Evolutionary conservation across 257 asterid species (phyloP).

Genomic region (Plectranthus barbatus): DNA sequence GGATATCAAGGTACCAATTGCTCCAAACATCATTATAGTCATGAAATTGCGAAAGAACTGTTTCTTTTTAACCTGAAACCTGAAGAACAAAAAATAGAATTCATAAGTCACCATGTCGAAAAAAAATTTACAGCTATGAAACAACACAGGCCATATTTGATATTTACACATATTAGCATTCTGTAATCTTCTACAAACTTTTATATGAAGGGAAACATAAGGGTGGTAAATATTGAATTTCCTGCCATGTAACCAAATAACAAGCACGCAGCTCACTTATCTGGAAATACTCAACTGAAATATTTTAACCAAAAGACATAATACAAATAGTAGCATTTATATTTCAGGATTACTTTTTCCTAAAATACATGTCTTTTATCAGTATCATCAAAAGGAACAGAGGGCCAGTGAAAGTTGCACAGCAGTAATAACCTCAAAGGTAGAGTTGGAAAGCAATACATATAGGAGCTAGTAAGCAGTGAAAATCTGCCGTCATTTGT

Average conservation of each 20-base stretch:
- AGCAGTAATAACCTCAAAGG: not conserved
- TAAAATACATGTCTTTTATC: not conserved
- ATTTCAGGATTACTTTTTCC: not conserved
- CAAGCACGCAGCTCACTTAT: not conserved
- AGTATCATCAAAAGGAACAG: not conserved
- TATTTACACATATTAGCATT: not conserved
- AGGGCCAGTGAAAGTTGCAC: not conserved
- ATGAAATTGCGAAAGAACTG: slow-evolving; percentile 96
- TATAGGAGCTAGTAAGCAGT: not conserved
- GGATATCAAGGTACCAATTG: slow-evolving; percentile 91
- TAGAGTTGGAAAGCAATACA: not conserved
- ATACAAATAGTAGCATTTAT: not conserved
- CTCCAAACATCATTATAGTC: slow-evolving; percentile 87
- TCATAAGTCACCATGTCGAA: slow-evolving; percentile 4
- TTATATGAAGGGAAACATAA: not conserved
- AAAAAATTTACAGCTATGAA: slow-evolving; percentile 8
- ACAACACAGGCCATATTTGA: not conserved
- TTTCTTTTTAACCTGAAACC: slow-evolving; percentile 99
- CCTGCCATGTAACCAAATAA: not conserved
- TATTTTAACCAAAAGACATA: not conserved
- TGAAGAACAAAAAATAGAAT: slow-evolving; percentile 28
- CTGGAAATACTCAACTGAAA: not conserved
- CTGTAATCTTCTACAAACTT: not conserved
- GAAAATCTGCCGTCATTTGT: not conserved
- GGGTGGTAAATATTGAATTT: not conserved